A percentile compares a stretch with the other conserved stretches of the same genome.
Evolutionary conservation across 2,329 filamentous ascomycete species (phyloP).

Genomic region (Ploettnerulaceae sp.): DNA sequence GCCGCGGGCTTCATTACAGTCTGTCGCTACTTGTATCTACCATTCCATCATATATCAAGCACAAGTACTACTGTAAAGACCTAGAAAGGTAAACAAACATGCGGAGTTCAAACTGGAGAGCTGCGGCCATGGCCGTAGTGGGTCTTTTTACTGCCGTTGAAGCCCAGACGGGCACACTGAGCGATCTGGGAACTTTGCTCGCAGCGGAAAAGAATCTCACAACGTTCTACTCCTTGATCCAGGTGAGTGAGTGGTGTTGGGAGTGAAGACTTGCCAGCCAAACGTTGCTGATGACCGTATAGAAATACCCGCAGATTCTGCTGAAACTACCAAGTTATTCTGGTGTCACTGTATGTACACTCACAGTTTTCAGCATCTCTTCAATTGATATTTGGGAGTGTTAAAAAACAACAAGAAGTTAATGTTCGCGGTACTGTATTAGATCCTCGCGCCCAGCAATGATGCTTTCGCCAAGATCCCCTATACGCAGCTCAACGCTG

Average conservation of each 20-base stretch:
- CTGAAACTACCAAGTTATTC: slow-evolving; percentile 40
- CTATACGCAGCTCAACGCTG: slow-evolving; percentile 29
- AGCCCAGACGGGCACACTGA: too few species aligned
- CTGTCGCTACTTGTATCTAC: too few species aligned
- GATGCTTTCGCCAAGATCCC: slow-evolving; percentile 37
- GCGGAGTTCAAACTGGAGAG: too few species aligned
- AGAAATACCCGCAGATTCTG: slow-evolving; percentile 45
- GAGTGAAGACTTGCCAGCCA: neutral
- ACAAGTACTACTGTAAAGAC: too few species aligned
- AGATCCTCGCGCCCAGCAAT: slow-evolving; percentile 38
- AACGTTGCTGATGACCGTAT: slow-evolving; percentile 11
- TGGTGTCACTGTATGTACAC: slow-evolving; percentile 41
- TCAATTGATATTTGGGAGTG: neutral
- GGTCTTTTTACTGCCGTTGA: too few species aligned
- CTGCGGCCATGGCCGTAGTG: too few species aligned
- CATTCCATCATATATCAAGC: too few species aligned
- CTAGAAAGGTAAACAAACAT: too few species aligned
- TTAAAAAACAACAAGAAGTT: neutral
- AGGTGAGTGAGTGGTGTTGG: slow-evolving; percentile 31
- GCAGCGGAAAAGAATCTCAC: slow-evolving; percentile 39
- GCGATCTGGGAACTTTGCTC: slow-evolving; percentile 39
- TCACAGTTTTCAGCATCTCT: neutral
- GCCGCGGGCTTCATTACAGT: too few species aligned
- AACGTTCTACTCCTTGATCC: slow-evolving; percentile 42
- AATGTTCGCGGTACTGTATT: slow-evolving; percentile 9